Conservation (phyloP, 495 filamentous ascomycete species). For the Daldinia decipiens region DNA sequence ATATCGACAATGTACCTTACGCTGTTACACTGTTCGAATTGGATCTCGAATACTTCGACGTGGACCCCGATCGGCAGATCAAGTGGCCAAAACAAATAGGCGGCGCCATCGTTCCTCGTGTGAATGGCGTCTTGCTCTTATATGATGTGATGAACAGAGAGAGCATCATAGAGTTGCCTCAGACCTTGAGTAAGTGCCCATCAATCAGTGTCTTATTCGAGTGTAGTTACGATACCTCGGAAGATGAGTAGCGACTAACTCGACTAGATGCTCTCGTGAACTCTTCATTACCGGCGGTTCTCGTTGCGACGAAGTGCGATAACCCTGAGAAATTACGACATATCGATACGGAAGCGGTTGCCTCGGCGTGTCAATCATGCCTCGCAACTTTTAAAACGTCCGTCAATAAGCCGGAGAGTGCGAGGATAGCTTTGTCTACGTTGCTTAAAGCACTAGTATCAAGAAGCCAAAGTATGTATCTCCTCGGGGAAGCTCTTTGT, state of each 20-base stretch:
- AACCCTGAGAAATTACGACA: constrained; percentile 67
- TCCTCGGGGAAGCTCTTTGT: neutral
- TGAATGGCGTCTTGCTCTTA: constrained; percentile 85
- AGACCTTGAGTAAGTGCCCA: constrained; percentile 73
- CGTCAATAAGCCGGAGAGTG: constrained; percentile 72
- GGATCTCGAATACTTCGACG: constrained; percentile 71
- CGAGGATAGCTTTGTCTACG: constrained; percentile 80
- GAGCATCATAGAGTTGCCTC: constrained; percentile 72
- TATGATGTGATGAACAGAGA: constrained; percentile 84
- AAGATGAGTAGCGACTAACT: constrained; percentile 20
- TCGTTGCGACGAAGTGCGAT: constrained; percentile 90
- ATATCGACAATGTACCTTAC: constrained; percentile 78
- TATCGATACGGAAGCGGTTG: constrained; percentile 68
- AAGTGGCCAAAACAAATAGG: constrained; percentile 81
- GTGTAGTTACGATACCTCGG: constrained; percentile 27
- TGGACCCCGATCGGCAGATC: constrained; percentile 73
- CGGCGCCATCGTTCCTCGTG: constrained; percentile 71
- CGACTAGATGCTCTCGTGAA: constrained; percentile 73
- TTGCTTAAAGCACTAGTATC: constrained; percentile 77
- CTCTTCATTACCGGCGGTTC: constrained; percentile 73
- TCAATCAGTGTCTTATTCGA: constrained; percentile 2
- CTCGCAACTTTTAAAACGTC: constrained; percentile 80
- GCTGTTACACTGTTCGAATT: constrained; percentile 85
- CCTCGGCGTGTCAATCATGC: constrained; percentile 66
- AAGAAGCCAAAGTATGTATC: constrained; percentile 70